A percentile compares a stretch with the other conserved stretches of the same genome.
phyloP scores from a whole-genome alignment of 495 filamentous ascomycete species.

The Penicillium samsonianum region DNA sequence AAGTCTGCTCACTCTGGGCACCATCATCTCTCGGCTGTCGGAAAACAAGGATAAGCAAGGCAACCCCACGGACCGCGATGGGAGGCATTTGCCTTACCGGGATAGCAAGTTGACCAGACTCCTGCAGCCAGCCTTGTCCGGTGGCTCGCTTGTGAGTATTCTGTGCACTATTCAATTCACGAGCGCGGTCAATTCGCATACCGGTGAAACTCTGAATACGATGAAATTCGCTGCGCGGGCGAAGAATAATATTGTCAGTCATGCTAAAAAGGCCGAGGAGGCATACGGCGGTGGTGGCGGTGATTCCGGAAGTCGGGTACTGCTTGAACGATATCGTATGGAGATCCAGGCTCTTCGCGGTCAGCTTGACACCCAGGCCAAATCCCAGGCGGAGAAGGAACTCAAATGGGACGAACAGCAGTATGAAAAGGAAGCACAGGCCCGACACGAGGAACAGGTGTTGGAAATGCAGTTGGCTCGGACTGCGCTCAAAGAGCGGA shows the following conservation, averaged over 20 bases:
- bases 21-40: slow-evolving; percentile 84
- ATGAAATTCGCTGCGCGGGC: slow-evolving; percentile 95
- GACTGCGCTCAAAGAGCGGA: slow-evolving; percentile 93
- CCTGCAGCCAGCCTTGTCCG: slow-evolving; percentile 88
- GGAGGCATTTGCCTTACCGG: slow-evolving; percentile 89
- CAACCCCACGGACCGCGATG: slow-evolving; percentile 73
- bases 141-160: slow-evolving; percentile 93
- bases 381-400: slow-evolving; percentile 67
- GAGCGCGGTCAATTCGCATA: slow-evolving; percentile 63
- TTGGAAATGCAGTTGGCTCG: slow-evolving; percentile 96
- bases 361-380: slow-evolving; percentile 78
- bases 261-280: slow-evolving; percentile 93
- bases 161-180: slow-evolving; percentile 91
- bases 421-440: slow-evolving; percentile 76
- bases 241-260: slow-evolving; percentile 96
- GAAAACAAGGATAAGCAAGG: slow-evolving; percentile 83
- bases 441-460: slow-evolving; percentile 94
- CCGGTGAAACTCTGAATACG: slow-evolving; percentile 89
- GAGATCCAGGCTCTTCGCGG: slow-evolving; percentile 82
- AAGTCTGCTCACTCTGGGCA: slow-evolving; percentile 91
- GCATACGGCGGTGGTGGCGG: slow-evolving; percentile 68
- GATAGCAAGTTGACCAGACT: slow-evolving; percentile 96
- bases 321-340: slow-evolving; percentile 91
- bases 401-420: slow-evolving; percentile 68
- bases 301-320: slow-evolving; percentile 80